These are phyloP conservation scores for Barnettozyma sp. DNA, from an alignment of 805 yeast genomes.

Conservation along the genomic window DNA sequence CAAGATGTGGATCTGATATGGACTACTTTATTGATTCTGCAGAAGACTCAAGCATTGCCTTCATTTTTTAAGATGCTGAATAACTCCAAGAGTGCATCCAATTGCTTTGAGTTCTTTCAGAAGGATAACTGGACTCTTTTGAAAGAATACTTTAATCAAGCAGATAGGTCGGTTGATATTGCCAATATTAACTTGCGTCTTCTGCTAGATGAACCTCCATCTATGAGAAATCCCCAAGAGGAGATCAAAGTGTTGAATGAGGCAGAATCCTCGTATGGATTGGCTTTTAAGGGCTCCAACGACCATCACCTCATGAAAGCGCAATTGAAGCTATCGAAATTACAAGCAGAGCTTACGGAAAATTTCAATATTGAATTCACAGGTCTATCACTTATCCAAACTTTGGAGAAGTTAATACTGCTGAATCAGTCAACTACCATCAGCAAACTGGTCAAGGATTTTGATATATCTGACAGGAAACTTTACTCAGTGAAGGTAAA, in stretches of 20 bases:
- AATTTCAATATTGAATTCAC: constrained; percentile 24
- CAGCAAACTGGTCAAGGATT: constrained; percentile 20
- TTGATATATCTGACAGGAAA: constrained; percentile 51
- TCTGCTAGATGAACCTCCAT: constrained; percentile 2
- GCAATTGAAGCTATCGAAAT: constrained; percentile 35
- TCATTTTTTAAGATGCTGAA: constrained; percentile 65
- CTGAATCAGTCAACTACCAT: constrained; percentile 46
- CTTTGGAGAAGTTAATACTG: constrained; percentile 38
- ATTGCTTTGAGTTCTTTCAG: constrained; percentile 29
- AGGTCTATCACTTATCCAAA: constrained; percentile 31
- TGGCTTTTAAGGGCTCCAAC: constrained; percentile 28
- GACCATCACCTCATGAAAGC: constrained; percentile 38
- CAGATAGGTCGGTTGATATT: constrained; percentile 46
- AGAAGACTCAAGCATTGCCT: constrained; percentile 48
- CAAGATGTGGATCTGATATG: constrained; percentile 43
- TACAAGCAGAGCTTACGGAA: constrained; percentile 39
- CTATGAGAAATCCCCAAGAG: constrained; percentile 17
- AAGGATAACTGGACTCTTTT: constrained; percentile 33
- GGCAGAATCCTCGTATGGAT: constrained; percentile 26
- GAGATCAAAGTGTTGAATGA: constrained; percentile 24
- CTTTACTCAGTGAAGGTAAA: constrained; percentile 48
- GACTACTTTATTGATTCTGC: constrained; percentile 48
- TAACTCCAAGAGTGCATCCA: constrained; percentile 34
- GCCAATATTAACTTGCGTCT: constrained; percentile 34
- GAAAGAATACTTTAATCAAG: constrained; percentile 55